phyloP scores from a whole-genome alignment of 2,329 filamentous ascomycete species.

The Davidsoniella australis region DNA sequence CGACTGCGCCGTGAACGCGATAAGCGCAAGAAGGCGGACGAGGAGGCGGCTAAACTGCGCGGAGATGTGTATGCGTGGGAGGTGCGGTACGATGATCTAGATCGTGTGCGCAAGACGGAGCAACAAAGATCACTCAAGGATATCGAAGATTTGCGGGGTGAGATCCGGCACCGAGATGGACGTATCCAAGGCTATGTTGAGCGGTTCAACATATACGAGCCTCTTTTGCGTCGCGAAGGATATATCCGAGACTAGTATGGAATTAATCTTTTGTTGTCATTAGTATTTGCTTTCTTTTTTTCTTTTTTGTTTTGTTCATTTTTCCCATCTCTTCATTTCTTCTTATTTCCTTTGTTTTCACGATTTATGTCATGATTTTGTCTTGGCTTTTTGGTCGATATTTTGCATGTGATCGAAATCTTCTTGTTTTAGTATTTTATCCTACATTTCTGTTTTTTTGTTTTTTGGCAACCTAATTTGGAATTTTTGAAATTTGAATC shows the following conservation, averaged over 20 bases:
- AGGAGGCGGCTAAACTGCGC: not conserved
- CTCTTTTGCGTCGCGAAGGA: constrained; percentile 15
- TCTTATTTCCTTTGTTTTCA: not conserved
- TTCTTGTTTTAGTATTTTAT: not conserved
- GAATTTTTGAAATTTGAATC: no score
- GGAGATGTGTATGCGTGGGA: constrained; percentile 3
- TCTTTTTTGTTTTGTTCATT: not conserved
- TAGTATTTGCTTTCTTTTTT: constrained; percentile 1
- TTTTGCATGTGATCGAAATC: not conserved
- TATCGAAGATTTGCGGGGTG: constrained; percentile 8
- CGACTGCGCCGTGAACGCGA: not conserved
- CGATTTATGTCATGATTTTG: not conserved
- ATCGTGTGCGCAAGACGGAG: constrained; percentile 5
- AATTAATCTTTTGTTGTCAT: not conserved
- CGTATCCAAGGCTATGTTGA: constrained; percentile 13
- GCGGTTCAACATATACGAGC: constrained; percentile 15
- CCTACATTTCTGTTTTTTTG: not conserved
- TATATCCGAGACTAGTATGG: constrained; percentile 5
- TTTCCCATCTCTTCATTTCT: not conserved
- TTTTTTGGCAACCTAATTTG: no score
- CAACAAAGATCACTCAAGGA: constrained; percentile 10
- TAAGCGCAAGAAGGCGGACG: not conserved
- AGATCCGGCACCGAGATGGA: constrained; percentile 11
- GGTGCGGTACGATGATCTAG: constrained; percentile 14
- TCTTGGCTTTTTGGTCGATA: not conserved